phyloP scores from a whole-genome alignment of 495 filamentous ascomycete species.

The Aspergillus coremiiformis region DNA sequence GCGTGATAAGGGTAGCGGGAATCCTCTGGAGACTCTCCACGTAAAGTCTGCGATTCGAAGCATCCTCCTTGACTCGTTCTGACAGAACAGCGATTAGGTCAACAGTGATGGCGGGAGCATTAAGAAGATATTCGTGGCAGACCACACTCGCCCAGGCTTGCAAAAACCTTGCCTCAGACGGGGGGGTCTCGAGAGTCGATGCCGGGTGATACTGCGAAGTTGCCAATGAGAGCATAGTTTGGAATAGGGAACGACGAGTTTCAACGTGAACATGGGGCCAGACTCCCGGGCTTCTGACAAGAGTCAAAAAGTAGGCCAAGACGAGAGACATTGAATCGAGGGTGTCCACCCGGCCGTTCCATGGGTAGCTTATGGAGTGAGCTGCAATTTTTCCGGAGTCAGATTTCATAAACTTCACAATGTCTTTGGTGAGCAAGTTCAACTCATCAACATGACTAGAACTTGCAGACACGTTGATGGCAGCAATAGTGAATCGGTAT shows the following conservation, averaged over 20 bases:
- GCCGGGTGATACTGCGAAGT: constrained; percentile 28
- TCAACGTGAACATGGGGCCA: constrained; percentile 27
- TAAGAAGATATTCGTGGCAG: constrained; percentile 40
- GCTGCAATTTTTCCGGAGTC: constrained; percentile 23
- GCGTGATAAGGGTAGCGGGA: constrained; percentile 31
- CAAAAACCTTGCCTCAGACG: constrained; percentile 28
- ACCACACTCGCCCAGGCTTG: constrained; percentile 39
- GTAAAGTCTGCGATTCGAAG: constrained; percentile 25
- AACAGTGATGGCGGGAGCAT: constrained; percentile 26
- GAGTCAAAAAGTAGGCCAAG: constrained; percentile 31
- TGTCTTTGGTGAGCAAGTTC: constrained; percentile 19
- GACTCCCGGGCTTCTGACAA: constrained; percentile 26
- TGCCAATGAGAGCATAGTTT: constrained; percentile 32
- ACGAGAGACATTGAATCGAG: constrained; percentile 27
- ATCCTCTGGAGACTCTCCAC: constrained; percentile 38
- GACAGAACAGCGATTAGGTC: constrained; percentile 32
- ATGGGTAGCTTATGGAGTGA: constrained; percentile 27
- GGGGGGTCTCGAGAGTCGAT: constrained; percentile 22
- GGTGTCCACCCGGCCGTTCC: constrained; percentile 34
- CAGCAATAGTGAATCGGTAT: constrained; percentile 30
- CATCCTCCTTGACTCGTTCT: constrained; percentile 27
- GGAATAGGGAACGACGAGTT: constrained; percentile 25
- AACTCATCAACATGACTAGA: constrained; percentile 19
- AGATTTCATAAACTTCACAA: constrained; percentile 24
- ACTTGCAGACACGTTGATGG: constrained; percentile 16